Base-by-base conservation (phyloP, 139 green algal species). In the Helicosporidium sp. region DNA sequence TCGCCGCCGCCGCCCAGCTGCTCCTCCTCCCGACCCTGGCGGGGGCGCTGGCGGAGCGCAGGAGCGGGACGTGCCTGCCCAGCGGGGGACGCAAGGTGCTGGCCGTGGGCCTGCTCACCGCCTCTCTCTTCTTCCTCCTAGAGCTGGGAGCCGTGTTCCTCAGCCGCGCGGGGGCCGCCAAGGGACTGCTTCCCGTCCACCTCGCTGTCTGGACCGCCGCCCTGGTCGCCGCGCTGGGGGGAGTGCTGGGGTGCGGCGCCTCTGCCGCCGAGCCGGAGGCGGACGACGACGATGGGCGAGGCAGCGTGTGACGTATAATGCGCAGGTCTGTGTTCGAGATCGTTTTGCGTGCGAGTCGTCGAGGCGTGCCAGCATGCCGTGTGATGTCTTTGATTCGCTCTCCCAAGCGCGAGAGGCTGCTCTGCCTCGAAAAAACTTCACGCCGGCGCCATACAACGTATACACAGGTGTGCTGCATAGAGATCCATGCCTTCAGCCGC, bases 11-110 rank as follows among this genome's bases (percentile, higher is more conserved):
- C 22, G 57, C 46, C 43, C 26, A 60, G 19, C 17, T 65, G 46
- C 55, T 58, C 42, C 49, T 65, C 31, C 60, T 65, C 43, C 43
- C 57, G 0, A 42, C 49, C 27, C 54, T 65, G 26, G 60, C 57
- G n/a, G 60, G 55, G 43, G 60, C 57, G 2, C 29, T 43, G 35
- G 36, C 48, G 41, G 57, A 65, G 57, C 48, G 43, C 17, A 19
- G 42, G 4, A 35, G 60, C 27, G 17, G 43, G 33, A 43, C 43
- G 7, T 41, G 41, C 22, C 46, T 65, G 34, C 17, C 20, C 23
- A 41, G 24, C 33, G 60, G 50, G 4, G 13, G 58, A 3, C 55
- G 48, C 28, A 48, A 55, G 46, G 42, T 47, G 2, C 35, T 65
- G 5, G 60, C 60, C 28, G 57, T 65, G 8, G 57, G 43, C 26